phyloP scores from a whole-genome alignment of 495 filamentous ascomycete species.

The Penicillium flavigenum region DNA sequence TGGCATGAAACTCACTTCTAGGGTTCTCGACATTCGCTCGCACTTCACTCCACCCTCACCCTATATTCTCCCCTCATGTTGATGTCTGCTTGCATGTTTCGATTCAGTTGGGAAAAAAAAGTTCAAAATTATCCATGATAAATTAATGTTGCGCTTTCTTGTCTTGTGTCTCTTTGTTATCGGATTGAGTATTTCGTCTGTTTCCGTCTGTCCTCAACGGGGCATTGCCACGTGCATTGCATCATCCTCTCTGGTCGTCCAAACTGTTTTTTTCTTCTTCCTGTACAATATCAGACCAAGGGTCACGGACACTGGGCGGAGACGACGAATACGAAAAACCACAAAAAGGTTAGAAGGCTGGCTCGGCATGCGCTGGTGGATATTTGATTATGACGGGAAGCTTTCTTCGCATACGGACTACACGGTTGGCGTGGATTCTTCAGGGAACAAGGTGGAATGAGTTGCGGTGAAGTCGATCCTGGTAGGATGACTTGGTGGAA shows the following conservation, averaged over 20 bases:
- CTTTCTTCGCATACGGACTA: constrained; percentile 25
- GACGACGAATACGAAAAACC: constrained; percentile 28
- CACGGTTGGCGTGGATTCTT: constrained; percentile 9
- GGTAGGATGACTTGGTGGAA: constrained; percentile 6
- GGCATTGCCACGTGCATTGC: constrained; percentile 6
- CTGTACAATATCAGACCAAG: constrained; percentile 31
- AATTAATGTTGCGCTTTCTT: constrained; percentile 26
- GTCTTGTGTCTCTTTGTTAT: constrained; percentile 21
- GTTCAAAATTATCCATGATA: constrained; percentile 29
- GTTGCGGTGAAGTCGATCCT: constrained; percentile 1
- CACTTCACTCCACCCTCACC: constrained; percentile 11
- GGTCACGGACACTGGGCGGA: constrained; percentile 17
- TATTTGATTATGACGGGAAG: constrained; percentile 9
- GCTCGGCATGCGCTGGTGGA: constrained; percentile 16
- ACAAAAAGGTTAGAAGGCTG: constrained; percentile 36
- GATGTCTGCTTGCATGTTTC: constrained; percentile 21
- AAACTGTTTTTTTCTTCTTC: constrained; percentile 18
- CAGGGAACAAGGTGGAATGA: constrained; percentile 14
- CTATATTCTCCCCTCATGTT: constrained; percentile 11
- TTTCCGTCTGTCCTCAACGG: constrained; percentile 20
- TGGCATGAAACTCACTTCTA: constrained; percentile 67
- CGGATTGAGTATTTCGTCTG: constrained; percentile 20
- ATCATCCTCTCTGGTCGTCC: constrained; percentile 17
- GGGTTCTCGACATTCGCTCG: constrained; percentile 14
- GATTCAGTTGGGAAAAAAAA: constrained; percentile 36